Evolutionary conservation across 345 rosid species (phyloP), one percentile per base, ranked within the genome.

Genomic region (Lepidium didymum): DNA sequence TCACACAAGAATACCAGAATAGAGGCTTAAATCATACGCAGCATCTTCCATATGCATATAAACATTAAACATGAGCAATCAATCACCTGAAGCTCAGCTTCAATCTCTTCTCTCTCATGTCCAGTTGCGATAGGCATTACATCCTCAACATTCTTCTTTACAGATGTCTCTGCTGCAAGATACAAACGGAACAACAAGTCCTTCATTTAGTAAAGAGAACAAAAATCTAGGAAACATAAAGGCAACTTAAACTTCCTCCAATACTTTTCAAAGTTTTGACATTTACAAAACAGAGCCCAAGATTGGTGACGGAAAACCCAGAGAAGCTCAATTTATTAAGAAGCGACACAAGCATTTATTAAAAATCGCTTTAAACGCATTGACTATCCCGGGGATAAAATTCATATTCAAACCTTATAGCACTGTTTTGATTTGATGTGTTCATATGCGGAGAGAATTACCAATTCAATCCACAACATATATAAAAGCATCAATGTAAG

Each of bases 81-180:
- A 90, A 40, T 58, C 8, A 58, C 96, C 97, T 81, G 50, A 65
- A 86, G 78, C 76, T 84, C 91, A 52, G 84, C 81, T 71, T 83
- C 89, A 55, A 87, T 77, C 82, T 86, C 94, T 78, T 89, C 92
- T 46, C 80, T 81, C 68, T 91, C 90, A 10, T 89, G 91, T 43
- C 94, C 92, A 21, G 97, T 88, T 3, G 93, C 90, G 68, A 83
- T 81, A 25, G 87, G 94, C 86, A 82, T 77, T 6, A 84, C 78
- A 77, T 85, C 86, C 70, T 81, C 86, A 41, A 80, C 84, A 52
- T 46, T 82, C 85, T 85, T 85, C 82, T 78, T 83, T 49, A 79
- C 83, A 18, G 85, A 59, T 64, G 82, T 80, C 56, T 71, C 82
- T 40, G 76, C 80, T 72, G 15, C 72, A 79, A 47, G 56, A 60